Evolutionary conservation across 192 early-diverging fungal genomes (phyloP).

Genomic region (Umbelopsis ramanniana): DNA sequence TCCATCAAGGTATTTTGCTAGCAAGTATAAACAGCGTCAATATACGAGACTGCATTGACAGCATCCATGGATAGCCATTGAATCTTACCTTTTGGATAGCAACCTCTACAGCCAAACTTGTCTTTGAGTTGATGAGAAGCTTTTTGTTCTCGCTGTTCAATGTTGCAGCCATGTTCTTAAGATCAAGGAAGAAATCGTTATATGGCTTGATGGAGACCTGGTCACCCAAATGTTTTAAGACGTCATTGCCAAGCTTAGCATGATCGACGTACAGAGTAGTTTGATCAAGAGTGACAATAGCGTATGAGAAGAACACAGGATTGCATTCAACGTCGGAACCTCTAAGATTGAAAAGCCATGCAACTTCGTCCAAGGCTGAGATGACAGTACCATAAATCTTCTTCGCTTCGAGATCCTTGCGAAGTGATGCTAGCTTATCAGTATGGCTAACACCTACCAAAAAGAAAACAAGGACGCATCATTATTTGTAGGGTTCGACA

Average conservation of each 20-base stretch:
- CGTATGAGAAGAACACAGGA: conserved; percentile 95
- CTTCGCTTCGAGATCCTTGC: conserved; percentile 61
- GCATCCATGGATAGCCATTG: neutral
- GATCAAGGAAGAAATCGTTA: conserved; percentile 75
- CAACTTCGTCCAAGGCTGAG: conserved; percentile 93
- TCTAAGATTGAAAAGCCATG: conserved; percentile 96
- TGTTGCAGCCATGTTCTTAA: conserved; percentile 32
- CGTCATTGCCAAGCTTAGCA: conserved; percentile 66
- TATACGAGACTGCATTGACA: neutral
- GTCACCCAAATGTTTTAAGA: conserved; percentile 61
- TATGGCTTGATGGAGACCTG: conserved; percentile 75
- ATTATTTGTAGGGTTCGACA: neutral
- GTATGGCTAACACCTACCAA: conserved; percentile 41
- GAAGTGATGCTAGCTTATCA: conserved; percentile 78
- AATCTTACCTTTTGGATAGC: conserved; percentile 67
- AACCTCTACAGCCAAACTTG: conserved; percentile 75
- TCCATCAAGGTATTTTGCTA: conserved; percentile 56
- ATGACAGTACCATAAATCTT: conserved; percentile 78
- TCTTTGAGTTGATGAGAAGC: conserved; percentile 66
- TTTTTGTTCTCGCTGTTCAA: conserved; percentile 40
- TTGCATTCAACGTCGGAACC: conserved; percentile 97
- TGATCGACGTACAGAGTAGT: conserved; percentile 82
- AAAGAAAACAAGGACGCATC: neutral
- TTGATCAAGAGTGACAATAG: conserved; percentile 72
- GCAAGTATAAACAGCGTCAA: neutral